Conservation (phyloP, 176 grass and related monocot species). For the Bromus sterilis region DNA sequence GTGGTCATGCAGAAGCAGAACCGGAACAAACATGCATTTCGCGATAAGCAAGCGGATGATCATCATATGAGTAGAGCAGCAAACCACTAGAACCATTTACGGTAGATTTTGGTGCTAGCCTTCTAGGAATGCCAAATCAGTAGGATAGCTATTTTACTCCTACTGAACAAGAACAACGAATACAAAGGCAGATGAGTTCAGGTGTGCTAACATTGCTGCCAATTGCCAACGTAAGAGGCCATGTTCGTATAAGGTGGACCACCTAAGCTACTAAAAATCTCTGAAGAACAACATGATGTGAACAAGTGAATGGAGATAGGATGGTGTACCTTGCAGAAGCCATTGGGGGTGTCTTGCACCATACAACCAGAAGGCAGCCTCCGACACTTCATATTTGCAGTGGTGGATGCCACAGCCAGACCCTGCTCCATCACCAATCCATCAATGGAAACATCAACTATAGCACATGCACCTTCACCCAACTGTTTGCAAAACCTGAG, state of each 20-base stretch:
- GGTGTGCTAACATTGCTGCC: not conserved
- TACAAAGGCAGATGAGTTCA: not conserved
- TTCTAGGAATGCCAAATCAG: not conserved
- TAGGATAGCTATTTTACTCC: not conserved
- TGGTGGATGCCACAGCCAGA: conserved; percentile 7
- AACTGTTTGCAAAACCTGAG: conserved; percentile 85
- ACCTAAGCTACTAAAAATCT: not conserved
- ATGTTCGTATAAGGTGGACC: not conserved
- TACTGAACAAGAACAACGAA: not conserved
- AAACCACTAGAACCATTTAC: not conserved
- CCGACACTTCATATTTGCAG: conserved; percentile 44
- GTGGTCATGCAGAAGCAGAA: conserved; percentile 16
- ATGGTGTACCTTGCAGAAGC: conserved; percentile 66
- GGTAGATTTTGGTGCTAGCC: not conserved
- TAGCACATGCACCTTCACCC: conserved; percentile 59
- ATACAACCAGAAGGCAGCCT: conserved; percentile 87
- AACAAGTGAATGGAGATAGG: not conserved
- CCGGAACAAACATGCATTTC: conserved; percentile 7
- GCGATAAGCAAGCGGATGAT: not conserved
- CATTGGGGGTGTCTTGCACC: conserved; percentile 67
- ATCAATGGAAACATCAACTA: conserved; percentile 89
- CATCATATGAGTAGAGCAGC: not conserved
- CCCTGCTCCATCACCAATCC: conserved; percentile 43
- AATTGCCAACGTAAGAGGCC: not conserved
- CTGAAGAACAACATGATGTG: not conserved